Conservation (phyloP, 176 grass and related monocot genomes). For the Eragrostis nindensis region DNA sequence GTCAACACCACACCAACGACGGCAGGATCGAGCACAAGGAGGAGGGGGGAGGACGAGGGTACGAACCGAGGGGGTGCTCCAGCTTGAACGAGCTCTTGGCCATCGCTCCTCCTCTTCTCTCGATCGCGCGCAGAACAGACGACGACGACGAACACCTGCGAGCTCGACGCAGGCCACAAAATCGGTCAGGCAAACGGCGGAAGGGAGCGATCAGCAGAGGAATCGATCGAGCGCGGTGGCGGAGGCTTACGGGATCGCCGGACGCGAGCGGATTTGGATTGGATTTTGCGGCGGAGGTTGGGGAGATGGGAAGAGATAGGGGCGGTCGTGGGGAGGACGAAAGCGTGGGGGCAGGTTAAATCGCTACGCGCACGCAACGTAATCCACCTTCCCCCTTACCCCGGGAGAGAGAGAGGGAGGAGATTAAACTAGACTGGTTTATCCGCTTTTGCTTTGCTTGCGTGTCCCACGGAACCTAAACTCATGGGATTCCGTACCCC, state of each 20-base stretch:
- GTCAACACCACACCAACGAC: not conserved
- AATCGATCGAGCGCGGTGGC: not conserved
- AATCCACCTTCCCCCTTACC: not conserved
- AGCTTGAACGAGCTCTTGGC: conserved; percentile 79
- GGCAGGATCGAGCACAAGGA: not conserved
- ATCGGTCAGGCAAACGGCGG: not conserved
- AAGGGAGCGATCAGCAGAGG: not conserved
- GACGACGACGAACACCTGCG: not conserved
- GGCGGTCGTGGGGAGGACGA: not conserved
- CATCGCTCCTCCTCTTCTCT: conserved; percentile 39
- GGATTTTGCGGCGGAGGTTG: not conserved
- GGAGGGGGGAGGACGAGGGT: too few species aligned
- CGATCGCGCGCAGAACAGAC: not conserved
- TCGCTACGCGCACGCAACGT: conserved; percentile 46
- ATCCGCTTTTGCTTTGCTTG: not conserved
- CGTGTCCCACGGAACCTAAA: not conserved
- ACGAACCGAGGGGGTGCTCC: conserved; percentile 82
- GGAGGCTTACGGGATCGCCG: not conserved
- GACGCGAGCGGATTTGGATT: not conserved
- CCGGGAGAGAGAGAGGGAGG: not conserved
- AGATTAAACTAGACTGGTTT: not conserved
- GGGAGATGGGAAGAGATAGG: not conserved
- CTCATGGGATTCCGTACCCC: not conserved
- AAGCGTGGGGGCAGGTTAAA: conserved; percentile 24
- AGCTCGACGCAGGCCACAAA: not conserved